Evolutionary conservation across 495 filamentous ascomycete species (phyloP), one percentile per base, ranked within the genome.

Genomic region (Pyrenula massariospora): DNA sequence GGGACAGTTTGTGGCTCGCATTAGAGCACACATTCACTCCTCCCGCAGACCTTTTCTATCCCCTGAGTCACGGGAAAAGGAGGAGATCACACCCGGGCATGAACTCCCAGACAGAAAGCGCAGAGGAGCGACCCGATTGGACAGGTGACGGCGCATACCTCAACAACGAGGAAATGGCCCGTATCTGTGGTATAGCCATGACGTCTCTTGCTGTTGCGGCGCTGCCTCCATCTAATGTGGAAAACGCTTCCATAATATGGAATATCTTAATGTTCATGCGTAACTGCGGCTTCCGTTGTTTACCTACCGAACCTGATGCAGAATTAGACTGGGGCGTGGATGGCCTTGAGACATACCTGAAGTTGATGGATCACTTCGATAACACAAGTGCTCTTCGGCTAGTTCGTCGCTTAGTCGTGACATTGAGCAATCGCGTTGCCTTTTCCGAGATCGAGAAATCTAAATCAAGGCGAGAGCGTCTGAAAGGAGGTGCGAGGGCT

Each of bases 1-100:
- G 89, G 53, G 79, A 91, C 60, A 89, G 85, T 58, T 68, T 95
- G 3, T 94, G 90, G 89, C 76, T 75, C 63, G 79, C 85, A 8
- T 66, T 84, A n/a, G 82, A 82, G 22, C 71, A 76, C 36, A 68
- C 92, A 12, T 92, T 89, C 63, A 71, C 77, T 22, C 82, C 84
- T 0, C 85, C 87, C 1, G 74, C 73, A 53, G 67, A 77, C 20
- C 73, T 89, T 12, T 66, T 71, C 15, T 60, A 62, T 20, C 67
- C 70, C 15, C 58, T 66, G 21, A 66, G 65, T 53, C 60, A 57
- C 12, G 68, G 67, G 2, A 70, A 68, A 12, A 71, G 72, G 22
- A 65, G 63, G 31, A 66, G 67, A 48, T 71, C 68, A 3, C 67
- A 63, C n/a, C 57, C 67, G 31, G 56, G 58, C 22, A 58, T 59